A percentile compares a stretch with the other conserved stretches of the same genome.
phyloP scores from a whole-genome alignment of 2,329 filamentous ascomycete species.

The Fusarium ramigenum region DNA sequence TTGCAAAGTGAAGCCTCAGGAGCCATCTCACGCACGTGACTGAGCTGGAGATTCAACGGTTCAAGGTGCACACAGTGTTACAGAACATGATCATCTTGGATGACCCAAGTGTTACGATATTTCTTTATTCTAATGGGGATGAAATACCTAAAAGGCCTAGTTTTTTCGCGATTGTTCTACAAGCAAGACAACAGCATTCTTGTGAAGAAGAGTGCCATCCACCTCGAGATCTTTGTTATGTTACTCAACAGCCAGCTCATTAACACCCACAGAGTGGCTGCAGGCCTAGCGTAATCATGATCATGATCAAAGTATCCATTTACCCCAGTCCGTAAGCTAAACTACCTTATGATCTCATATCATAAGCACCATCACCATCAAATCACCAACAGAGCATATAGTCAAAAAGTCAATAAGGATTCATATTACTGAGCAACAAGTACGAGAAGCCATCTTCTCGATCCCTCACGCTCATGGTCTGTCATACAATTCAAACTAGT shows the following conservation, averaged over 20 bases:
- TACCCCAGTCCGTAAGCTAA: not conserved
- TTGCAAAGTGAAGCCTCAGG: conserved; percentile 42
- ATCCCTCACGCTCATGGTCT: conserved; percentile 5
- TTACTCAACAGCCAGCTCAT: not conserved
- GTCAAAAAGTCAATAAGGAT: conserved; percentile 17
- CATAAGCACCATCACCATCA: not conserved
- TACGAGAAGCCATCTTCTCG: conserved; percentile 18
- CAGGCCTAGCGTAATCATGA: conserved; percentile 29
- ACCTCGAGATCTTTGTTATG: not conserved
- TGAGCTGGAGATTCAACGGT: not conserved
- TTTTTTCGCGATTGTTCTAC: not conserved
- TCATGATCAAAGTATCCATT: conserved; percentile 3
- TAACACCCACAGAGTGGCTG: conserved; percentile 15
- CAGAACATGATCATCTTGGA: not conserved
- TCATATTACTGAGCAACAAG: conserved; percentile 40
- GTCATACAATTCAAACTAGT: conserved; percentile 31
- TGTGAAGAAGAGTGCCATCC: not conserved
- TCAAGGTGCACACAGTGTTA: not conserved
- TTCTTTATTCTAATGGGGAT: not conserved
- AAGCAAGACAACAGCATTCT: not conserved
- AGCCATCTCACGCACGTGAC: conserved; percentile 46
- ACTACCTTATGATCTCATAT: not conserved
- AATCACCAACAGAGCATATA: not conserved
- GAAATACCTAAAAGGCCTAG: no score
- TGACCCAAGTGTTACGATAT: not conserved